Conservation (phyloP, 257 asterid genomes). For the Plantago elongata region DNA sequence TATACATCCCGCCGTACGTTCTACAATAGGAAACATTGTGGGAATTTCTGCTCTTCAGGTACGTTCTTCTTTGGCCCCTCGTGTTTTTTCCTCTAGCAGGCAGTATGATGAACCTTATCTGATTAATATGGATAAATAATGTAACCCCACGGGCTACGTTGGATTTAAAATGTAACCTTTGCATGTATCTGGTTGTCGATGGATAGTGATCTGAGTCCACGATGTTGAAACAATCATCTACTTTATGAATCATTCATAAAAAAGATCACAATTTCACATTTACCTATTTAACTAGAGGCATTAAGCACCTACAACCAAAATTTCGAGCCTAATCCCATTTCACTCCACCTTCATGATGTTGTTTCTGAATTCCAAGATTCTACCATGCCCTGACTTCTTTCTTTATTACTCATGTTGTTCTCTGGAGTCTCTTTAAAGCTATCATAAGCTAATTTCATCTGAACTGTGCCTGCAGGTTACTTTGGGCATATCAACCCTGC, state of each 20-base stretch:
- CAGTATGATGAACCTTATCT: not conserved
- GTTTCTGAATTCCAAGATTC: not conserved
- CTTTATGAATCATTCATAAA: not conserved
- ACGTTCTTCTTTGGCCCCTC: constrained; percentile 5
- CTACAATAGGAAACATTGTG: constrained; percentile 61
- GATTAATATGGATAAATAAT: constrained; percentile 7
- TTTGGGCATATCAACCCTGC: constrained; percentile 74
- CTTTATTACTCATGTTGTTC: not conserved
- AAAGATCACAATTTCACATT: not conserved
- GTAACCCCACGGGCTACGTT: not conserved
- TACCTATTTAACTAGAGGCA: not conserved
- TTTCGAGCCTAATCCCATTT: not conserved
- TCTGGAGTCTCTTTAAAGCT: no score
- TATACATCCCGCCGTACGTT: constrained; percentile 72
- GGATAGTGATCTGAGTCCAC: not conserved
- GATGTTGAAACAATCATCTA: not conserved
- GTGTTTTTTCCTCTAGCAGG: not conserved
- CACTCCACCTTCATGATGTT: not conserved
- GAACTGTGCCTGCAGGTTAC: constrained; percentile 50
- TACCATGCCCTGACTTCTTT: not conserved
- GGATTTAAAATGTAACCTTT: not conserved
- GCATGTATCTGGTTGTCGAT: constrained; percentile 1
- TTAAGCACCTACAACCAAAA: not conserved
- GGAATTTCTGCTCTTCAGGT: constrained; percentile 97
- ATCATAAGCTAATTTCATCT: constrained; percentile 7